Evolutionary conservation across 2,329 filamentous ascomycete genomes (phyloP), one percentile per base, ranked within the genome.

Genomic region (Escovopsis sp.): DNA sequence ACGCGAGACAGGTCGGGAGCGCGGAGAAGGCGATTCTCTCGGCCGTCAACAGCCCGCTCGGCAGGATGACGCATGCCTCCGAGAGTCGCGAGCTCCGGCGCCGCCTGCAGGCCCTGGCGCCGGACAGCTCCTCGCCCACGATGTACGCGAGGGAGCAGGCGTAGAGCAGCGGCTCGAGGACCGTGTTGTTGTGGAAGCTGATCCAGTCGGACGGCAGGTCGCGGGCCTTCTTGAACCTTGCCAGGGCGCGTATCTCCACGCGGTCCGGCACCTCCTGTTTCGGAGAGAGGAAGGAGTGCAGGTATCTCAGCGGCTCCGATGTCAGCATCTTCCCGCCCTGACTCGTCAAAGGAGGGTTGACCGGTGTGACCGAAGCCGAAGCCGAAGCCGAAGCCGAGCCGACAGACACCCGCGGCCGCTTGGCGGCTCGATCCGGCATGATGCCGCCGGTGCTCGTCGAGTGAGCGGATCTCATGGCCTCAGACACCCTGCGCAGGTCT

Each of bases 101-200:
- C 33, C 36, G 12, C 12, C 34, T 23, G 35, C 48, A 51, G 1
- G 43, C 48, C 8, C 23, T 47, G 1, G 32, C 9, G 3, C 51
- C 55, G 11, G 43, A 46, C 4, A 60, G 45, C 26, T 48, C 53
- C 1, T 46, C 50, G 1, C 60, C 60, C 0, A 54, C 53, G 1
- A 63, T 37, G 38, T 57, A 63, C 5, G 59, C 59, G 4, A 62
- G 28, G 4, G 54, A 55, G 38, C 50, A 54, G 12, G 58, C 51
- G 40, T 59, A 62, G 15, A 51, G 45, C 1, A 36, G 42, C 0
- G 43, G 4, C 6, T 53, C 51, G 3, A 63, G 30, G 1, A 45
- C 43, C 4, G 40, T 44, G 1, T 44, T 43, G 1, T 36, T 11
- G 35, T 62, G 56, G 10, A 34, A 38, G 0, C 45, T 23, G 7